These are phyloP conservation scores for Volvox reticuliferus DNA, from an alignment of 139 green algal species.

Conservation along the genomic window DNA sequence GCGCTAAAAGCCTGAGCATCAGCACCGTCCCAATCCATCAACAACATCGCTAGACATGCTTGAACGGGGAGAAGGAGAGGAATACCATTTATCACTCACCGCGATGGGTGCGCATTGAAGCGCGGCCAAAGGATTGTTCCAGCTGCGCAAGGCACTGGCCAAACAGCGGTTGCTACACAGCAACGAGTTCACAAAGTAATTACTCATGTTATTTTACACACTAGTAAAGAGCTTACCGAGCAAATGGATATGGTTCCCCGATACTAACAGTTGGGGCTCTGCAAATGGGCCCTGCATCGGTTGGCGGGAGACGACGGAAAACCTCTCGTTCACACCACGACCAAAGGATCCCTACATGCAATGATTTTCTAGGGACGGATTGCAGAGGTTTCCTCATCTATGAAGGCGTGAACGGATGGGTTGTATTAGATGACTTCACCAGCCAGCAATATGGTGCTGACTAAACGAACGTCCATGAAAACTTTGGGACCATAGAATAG, in stretches of 20 bases:
- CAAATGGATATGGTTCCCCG: neutral
- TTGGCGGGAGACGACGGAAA: neutral
- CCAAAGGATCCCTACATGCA: neutral
- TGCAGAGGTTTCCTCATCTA: too few species aligned
- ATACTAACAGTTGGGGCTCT: neutral
- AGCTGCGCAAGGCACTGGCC: neutral
- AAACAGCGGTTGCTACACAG: neutral
- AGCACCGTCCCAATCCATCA: neutral
- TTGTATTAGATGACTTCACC: too few species aligned
- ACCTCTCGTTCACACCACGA: neutral
- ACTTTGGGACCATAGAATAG: neutral
- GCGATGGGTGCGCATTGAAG: neutral
- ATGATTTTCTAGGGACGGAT: neutral
- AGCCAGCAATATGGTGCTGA: too few species aligned
- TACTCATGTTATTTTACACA: neutral
- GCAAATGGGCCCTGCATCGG: neutral
- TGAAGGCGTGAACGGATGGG: too few species aligned
- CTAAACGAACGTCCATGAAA: too few species aligned
- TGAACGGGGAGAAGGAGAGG: neutral
- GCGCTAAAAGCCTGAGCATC: constrained; percentile 10
- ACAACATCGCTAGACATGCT: neutral
- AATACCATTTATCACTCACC: neutral
- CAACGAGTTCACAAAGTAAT: neutral
- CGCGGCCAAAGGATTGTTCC: neutral
- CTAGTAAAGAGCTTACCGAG: neutral